Percentiles rank a stretch among this genome's conserved stretches.
Evolutionary conservation across 345 rosid genomes (phyloP).

Genomic region (Cardamine chenopodiifolia): DNA sequence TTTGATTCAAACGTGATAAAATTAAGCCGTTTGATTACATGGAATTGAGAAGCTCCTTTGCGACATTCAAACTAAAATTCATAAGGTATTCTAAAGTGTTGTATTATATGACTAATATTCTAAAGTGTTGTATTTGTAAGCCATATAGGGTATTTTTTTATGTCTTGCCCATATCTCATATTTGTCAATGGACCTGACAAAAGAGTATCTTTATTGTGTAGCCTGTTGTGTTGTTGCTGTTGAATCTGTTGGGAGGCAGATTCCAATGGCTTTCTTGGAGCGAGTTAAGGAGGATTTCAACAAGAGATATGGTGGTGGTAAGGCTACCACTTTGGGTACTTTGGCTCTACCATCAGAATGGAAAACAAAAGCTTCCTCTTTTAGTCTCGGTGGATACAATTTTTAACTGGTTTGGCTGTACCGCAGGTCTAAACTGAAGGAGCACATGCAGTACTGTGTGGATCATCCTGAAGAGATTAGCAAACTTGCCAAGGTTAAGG

Average conservation of each 20-base stretch:
- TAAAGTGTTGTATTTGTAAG: too few species aligned
- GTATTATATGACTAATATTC: too few species aligned
- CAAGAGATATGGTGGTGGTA: conserved; percentile 86
- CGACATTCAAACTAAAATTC: too few species aligned
- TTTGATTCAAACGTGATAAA: too few species aligned
- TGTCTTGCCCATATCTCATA: too few species aligned
- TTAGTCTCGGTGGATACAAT: background rate
- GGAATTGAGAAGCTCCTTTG: too few species aligned
- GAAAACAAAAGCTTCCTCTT: background rate
- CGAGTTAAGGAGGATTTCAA: conserved; percentile 79
- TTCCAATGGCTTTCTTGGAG: conserved; percentile 88
- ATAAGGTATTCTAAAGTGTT: too few species aligned
- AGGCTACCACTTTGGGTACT: conserved; percentile 77
- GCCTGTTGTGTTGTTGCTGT: conserved; percentile 90
- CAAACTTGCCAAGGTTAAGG: conserved; percentile 82
- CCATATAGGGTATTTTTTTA: too few species aligned
- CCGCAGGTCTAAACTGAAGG: conserved; percentile 76
- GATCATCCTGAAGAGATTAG: conserved; percentile 87
- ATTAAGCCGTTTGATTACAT: too few species aligned
- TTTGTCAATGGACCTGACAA: too few species aligned
- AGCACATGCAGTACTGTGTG: conserved; percentile 83
- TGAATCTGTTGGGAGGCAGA: conserved; percentile 84
- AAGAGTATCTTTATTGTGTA: too few species aligned
- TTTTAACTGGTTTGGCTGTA: conserved; percentile 2
- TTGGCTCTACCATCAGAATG: background rate